These are phyloP conservation scores for Spencermartinsiella europaea DNA, from an alignment of 805 yeast genomes.

Conservation along the genomic window DNA sequence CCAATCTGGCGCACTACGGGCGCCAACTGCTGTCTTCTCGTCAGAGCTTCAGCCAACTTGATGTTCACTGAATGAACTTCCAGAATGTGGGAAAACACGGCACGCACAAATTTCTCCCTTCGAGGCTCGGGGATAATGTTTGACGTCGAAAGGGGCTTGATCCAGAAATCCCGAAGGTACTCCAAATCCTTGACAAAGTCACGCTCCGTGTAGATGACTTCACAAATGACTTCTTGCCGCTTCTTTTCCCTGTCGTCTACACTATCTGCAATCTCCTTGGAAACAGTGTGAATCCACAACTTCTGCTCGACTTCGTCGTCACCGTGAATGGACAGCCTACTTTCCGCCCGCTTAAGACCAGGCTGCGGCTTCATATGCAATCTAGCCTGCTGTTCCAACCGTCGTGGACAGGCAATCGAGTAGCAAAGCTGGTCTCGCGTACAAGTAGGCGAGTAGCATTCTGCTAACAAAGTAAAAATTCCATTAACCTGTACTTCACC, in stretches of 20 bases:
- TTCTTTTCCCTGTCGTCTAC: slow-evolving; percentile 81
- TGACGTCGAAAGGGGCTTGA: slow-evolving; percentile 81
- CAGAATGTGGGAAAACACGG: slow-evolving; percentile 84
- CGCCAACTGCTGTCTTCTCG: slow-evolving; percentile 77
- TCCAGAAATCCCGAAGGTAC: slow-evolving; percentile 88
- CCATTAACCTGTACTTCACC: slow-evolving; percentile 57
- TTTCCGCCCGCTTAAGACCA: slow-evolving; percentile 71
- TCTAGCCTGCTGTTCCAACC: slow-evolving; percentile 93
- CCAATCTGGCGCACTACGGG: slow-evolving; percentile 84
- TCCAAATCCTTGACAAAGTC: slow-evolving; percentile 94
- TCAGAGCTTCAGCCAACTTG: slow-evolving; percentile 80
- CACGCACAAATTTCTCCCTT: slow-evolving; percentile 83
- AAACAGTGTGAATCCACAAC: slow-evolving; percentile 90
- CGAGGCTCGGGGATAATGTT: slow-evolving; percentile 84
- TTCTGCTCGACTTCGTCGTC: slow-evolving; percentile 74
- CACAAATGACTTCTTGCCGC: slow-evolving; percentile 93
- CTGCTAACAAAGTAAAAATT: slow-evolving; percentile 85
- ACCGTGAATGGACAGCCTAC: slow-evolving; percentile 59
- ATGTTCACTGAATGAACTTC: slow-evolving; percentile 83
- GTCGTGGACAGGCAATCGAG: slow-evolving; percentile 92
- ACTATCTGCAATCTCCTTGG: slow-evolving; percentile 68
- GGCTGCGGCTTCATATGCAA: slow-evolving; percentile 84
- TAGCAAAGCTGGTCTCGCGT: slow-evolving; percentile 83
- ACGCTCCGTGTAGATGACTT: slow-evolving; percentile 87
- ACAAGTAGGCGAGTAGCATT: slow-evolving; percentile 96